Evolutionary conservation across 1,284 basidiomycete species (phyloP).

Genomic region (Inonotus obliquus): DNA sequence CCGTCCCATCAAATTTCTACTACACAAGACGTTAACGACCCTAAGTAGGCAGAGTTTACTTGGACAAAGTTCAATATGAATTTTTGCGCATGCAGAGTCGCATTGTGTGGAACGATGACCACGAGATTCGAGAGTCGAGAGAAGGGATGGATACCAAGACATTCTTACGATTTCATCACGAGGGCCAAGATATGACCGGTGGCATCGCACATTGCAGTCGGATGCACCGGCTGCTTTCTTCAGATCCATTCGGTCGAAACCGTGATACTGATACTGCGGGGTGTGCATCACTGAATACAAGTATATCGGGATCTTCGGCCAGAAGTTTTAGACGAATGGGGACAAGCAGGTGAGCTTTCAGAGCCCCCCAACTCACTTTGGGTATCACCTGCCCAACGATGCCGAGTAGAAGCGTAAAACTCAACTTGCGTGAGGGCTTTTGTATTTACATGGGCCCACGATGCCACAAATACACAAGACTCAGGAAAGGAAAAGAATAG

Average conservation of each 20-base stretch:
- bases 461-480: no score
- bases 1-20: neutral
- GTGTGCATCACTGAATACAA: no score
- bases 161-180: neutral
- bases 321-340: neutral
- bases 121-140: no score
- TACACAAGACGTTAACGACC: neutral
- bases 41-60: neutral
- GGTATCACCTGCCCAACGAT: neutral
- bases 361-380: neutral
- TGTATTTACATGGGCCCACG: no score
- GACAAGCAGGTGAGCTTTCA: neutral
- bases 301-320: neutral
- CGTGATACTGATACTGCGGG: neutral
- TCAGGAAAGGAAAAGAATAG: no score
- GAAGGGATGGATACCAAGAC: neutral
- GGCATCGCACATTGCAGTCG: neutral
- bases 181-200: neutral
- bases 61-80: neutral
- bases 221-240: neutral
- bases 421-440: no score
- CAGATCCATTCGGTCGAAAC: neutral
- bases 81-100: neutral
- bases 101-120: neutral
- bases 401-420: neutral